phyloP scores from a whole-genome alignment of 2,329 filamentous ascomycete genomes.

The Mycosphaerella sp. region DNA sequence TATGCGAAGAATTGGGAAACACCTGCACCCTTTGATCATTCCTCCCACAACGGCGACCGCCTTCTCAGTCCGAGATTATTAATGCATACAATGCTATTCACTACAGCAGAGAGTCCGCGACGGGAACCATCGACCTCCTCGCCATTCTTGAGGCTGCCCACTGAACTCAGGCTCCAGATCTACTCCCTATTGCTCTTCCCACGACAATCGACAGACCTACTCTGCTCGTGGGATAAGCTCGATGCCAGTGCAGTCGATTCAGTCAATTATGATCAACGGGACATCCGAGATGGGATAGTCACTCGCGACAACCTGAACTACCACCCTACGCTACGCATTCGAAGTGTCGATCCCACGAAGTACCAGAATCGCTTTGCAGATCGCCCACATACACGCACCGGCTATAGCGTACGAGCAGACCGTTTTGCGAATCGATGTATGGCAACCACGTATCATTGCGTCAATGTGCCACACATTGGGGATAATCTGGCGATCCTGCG shows the following conservation, averaged over 20 bases:
- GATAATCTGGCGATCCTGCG: conserved; percentile 28
- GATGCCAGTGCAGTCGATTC: conserved; percentile 37
- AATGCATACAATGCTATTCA: conserved; percentile 13
- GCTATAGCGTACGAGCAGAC: conserved; percentile 38
- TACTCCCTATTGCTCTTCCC: conserved; percentile 43
- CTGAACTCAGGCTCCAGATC: conserved; percentile 44
- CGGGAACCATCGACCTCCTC: conserved; percentile 9
- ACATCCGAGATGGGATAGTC: conserved; percentile 9
- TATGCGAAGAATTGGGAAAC: conserved; percentile 1
- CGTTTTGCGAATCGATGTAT: conserved; percentile 40
- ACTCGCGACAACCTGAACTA: conserved; percentile 8
- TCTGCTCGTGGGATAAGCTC: conserved; percentile 29
- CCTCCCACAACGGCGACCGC: conserved; percentile 9
- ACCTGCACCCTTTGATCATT: conserved; percentile 1
- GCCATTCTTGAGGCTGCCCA: conserved; percentile 40
- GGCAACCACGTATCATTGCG: conserved; percentile 50
- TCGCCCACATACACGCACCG: conserved; percentile 31
- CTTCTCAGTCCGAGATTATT: conserved; percentile 16
- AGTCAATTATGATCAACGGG: conserved; percentile 37
- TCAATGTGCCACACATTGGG: conserved; percentile 38
- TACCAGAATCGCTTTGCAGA: conserved; percentile 25
- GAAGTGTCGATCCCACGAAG: conserved; percentile 39
- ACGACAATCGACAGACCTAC: conserved; percentile 25
- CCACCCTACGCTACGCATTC: conserved; percentile 37
- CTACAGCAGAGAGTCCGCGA: conserved; percentile 5